Percentiles rank a stretch among this genome's conserved stretches.
phyloP scores from a whole-genome alignment of 768 basidiomycete genomes.

The Trametes gibbosa region DNA sequence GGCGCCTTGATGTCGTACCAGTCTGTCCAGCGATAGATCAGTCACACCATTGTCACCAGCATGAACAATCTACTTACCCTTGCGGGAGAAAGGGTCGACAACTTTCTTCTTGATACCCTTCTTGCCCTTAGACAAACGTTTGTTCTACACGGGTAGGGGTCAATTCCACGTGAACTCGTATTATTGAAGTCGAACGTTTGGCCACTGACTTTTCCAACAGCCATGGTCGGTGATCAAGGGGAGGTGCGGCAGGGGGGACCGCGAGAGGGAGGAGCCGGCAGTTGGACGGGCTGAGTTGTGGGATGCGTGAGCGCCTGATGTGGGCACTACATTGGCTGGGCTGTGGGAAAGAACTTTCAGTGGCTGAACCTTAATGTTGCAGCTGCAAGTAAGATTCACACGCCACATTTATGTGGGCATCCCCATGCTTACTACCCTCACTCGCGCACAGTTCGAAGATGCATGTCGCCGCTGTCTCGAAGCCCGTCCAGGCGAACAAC shows the following conservation, averaged over 20 bases:
- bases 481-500: constrained; percentile 21
- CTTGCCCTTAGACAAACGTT: constrained; percentile 96
- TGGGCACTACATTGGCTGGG: constrained; percentile 10
- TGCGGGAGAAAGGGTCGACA: constrained; percentile 99
- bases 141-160: constrained; percentile 61
- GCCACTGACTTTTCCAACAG: constrained; percentile 78
- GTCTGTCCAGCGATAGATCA: constrained; percentile 45
- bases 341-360: constrained; percentile 23
- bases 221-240: constrained; percentile 54
- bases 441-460: constrained; percentile 57
- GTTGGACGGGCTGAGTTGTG: constrained; percentile 50
- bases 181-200: no score
- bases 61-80: constrained; percentile 57
- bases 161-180: not conserved
- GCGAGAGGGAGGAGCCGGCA: constrained; percentile 42
- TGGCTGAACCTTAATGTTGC: constrained; percentile 61
- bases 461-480: constrained; percentile 54
- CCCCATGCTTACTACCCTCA: constrained; percentile 42
- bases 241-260: constrained; percentile 38
- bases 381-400: constrained; percentile 53
- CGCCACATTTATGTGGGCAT: constrained; percentile 27
- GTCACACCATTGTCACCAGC: not conserved
- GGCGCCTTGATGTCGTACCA: constrained; percentile 99
- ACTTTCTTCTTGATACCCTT: constrained; percentile 99
- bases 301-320: constrained; percentile 24